Evolutionary conservation across 140 eudicot species (phyloP), one percentile per base, ranked within the genome.

Genomic region (Cichorium intybus): DNA sequence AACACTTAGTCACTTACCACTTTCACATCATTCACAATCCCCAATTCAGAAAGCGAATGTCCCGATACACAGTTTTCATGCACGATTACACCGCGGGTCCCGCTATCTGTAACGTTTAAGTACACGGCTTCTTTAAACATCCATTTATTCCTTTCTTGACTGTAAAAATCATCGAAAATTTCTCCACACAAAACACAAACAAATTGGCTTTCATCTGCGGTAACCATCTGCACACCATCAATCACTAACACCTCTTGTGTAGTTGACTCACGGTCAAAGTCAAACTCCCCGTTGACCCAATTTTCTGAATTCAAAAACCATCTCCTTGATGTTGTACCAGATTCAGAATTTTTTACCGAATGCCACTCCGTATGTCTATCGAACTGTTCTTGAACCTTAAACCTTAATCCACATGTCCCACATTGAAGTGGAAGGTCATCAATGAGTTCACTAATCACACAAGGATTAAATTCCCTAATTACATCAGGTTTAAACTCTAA

Each of bases 301-400:
- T 82, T 80, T 4, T 43, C 80, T 50, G 79, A 49, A 50, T 34
- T 72, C 4, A 75, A 41, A 71, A 80, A 92, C 98, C 98, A 92
- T 35, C 66, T 77, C 53, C 98, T 83, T 29, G 96, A 82, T 14
- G 72, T 50, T 4, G 49, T 15, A 14, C 1, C 63, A 0, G 64
- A 31, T 16, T 79, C 83, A 4, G 80, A 65, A 23, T 53, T 76
- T 59, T 62, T 79, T 11, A 69, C 34, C 7, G 78, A 58, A 59
- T 92, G 96, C 96, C 96, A 88, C 60, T 85, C 95, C 84, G 84
- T 75, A 58, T 92, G 98, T 62, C 77, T 92, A 34, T 83, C 86
- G 26, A 85, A 85, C 26, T 56, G 83, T 52, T 79, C 88, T 77
- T 83, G 74, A 59, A 83, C 69, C 52, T 81, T 83, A n/a, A 92